Evolutionary conservation across 257 asterid genomes (phyloP), one percentile per base, ranked within the genome.

Genomic region (Nicotiana tomentosiformis): DNA sequence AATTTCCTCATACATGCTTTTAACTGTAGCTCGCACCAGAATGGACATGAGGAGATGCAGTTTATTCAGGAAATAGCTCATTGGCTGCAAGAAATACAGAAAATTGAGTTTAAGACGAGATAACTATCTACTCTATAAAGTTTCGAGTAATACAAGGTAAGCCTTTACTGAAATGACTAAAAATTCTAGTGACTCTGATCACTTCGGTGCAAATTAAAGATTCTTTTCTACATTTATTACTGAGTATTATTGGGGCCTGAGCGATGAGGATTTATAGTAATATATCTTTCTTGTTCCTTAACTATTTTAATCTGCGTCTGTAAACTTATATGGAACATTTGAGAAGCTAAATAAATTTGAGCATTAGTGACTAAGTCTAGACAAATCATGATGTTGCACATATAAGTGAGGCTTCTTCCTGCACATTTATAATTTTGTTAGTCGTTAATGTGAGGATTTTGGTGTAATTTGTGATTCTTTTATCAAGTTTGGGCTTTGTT

Each of bases 61-160:
- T 84, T 89, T 62, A 86, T 90, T 67, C 92, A 82, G 58, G 94
- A 88, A 65, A 84, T 90, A 81, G 89, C 95, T 82, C 86, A 78
- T 82, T 93, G 85, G 83, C 85, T 92, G 67, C 89, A 87, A 77
- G 93, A 87, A 82, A 66, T 90, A 66, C 80, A 87, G 77, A 84
- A 84, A 66, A 57, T 82, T 20, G 88, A 85, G 53, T 80, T 77
- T 82, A 82, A 61, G 55, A 79, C 80, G 78, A 80, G 86, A 82
- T 82, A 81, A 58, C 56, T 86, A 18, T 83, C 30, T 29, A 29
- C 83, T 56, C 56, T 86, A 29, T 83, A 74, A 83, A 81, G 23
- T 37, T 82, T 49, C 53, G 29, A 20, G 43, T 60, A 30, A 29
- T 74, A 66, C 74, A 46, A 67, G 66, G 87, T 85, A 78, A 78